These are phyloP conservation scores for Ceratobasidium papillatum DNA, from an alignment of 1,284 basidiomycete species.

Conservation along the genomic window DNA sequence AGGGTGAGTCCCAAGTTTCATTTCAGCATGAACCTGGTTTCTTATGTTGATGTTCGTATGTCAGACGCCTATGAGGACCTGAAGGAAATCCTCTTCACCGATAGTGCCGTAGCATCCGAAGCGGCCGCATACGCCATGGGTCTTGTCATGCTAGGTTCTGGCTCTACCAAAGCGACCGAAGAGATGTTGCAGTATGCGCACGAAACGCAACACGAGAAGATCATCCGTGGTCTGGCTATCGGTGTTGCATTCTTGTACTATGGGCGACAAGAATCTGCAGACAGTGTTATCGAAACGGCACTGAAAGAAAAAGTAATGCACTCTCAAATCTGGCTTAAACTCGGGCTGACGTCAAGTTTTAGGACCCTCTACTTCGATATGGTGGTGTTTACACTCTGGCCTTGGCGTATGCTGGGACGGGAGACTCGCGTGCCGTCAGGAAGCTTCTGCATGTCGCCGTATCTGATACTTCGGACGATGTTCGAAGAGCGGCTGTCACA, in stretches of 20 bases:
- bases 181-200: conserved; percentile 95
- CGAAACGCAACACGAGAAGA: conserved; percentile 98
- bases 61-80: conserved; percentile 89
- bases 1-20: conserved; percentile 54
- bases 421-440: conserved; percentile 90
- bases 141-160: conserved; percentile 93
- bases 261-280: conserved; percentile 88
- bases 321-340: conserved; percentile 5
- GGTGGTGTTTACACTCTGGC: conserved; percentile 96
- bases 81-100: conserved; percentile 86
- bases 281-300: conserved; percentile 76
- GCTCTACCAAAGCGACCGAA: conserved; percentile 75
- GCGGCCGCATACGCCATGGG: conserved; percentile 96
- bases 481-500: conserved; percentile 92
- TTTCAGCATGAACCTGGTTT: neutral
- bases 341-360: conserved; percentile 11
- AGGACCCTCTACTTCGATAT: conserved; percentile 96
- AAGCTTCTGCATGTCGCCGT: conserved; percentile 93
- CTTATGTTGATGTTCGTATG: neutral
- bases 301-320: conserved; percentile 81
- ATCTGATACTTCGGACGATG: conserved; percentile 96
- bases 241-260: conserved; percentile 92
- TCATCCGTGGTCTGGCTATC: conserved; percentile 91
- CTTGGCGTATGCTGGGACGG: conserved; percentile 92
- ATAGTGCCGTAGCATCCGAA: conserved; percentile 94